Evolutionary conservation across 169 alveolate genomes (phyloP).

Genomic region (Plasmodium gonderi): DNA sequence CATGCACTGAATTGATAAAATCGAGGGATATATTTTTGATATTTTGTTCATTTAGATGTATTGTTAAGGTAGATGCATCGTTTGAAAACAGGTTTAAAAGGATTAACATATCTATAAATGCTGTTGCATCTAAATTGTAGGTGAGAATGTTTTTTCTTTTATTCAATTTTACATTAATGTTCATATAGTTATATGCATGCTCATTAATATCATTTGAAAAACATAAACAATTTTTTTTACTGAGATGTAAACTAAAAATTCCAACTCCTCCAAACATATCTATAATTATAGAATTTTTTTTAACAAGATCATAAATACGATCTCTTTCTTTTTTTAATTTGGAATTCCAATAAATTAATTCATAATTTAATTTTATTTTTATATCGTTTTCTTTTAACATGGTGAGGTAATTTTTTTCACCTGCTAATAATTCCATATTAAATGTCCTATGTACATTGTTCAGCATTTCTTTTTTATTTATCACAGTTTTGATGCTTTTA

Average conservation of each 20-base stretch:
- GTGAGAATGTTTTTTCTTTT: constrained; percentile 81
- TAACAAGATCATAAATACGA: constrained; percentile 62
- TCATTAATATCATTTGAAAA: constrained; percentile 91
- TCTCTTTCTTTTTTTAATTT: constrained; percentile 81
- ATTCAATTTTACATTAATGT: constrained; percentile 85
- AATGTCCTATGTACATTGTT: constrained; percentile 88
- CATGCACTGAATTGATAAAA: not conserved
- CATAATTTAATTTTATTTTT: constrained; percentile 82
- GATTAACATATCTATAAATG: constrained; percentile 73
- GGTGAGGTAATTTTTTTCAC: constrained; percentile 88
- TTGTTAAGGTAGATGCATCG: not conserved
- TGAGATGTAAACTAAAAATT: constrained; percentile 89
- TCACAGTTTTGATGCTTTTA: constrained; percentile 88
- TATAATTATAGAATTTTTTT: constrained; percentile 68
- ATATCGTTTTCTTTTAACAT: constrained; percentile 82
- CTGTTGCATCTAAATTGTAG: constrained; percentile 88
- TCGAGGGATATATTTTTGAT: constrained; percentile 21
- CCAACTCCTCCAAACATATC: constrained; percentile 94
- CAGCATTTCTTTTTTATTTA: constrained; percentile 87
- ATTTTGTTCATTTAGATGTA: constrained; percentile 29
- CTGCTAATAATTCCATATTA: constrained; percentile 91
- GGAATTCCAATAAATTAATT: constrained; percentile 89
- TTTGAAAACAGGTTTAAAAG: constrained; percentile 10
- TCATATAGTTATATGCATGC: constrained; percentile 85
- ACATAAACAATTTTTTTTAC: constrained; percentile 88